Evolutionary conservation across 441 rosid genomes (phyloP), one percentile per base, ranked within the genome.

Genomic region (Adansonia grandidieri): DNA sequence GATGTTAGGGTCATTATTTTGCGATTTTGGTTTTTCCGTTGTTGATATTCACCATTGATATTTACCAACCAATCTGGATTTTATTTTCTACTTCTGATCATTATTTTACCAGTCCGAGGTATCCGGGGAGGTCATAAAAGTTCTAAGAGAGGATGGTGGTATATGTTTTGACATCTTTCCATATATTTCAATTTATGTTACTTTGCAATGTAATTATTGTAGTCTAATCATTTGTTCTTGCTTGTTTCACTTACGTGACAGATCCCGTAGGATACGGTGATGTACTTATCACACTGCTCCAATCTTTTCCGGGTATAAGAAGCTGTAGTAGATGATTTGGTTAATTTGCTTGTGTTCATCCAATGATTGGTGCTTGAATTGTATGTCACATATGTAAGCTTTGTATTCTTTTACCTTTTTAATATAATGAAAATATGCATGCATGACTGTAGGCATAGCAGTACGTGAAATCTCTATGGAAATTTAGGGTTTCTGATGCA

Each of bases 231-330:
- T 20, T 47, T 50, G 3, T 75, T 4, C 53, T 69, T 9, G 53
- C 74, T 44, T 48, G 2, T 54, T 1, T 74, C 37, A 32, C 83
- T 77, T 5, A 51, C 71, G 60, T 2, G 78, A 78, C 92, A 93
- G 98, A 91, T 77, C 91, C 95, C 5, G 92, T 93, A n/a, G 97
- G 97, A 77, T 95, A 89, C 42, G 89, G 89, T 11, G 98, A 93
- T 78, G 89, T 94, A 50, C 97, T 93, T 61, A 83, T 91, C 20
- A 85, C 90, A 20, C 80, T 93, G 77, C 93, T 93, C 64, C 97
- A 93, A 13, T 91, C 95, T 5, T 90, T 93, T 81, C 94, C 94
- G 20, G 95, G 92, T 73, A 93, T 94, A 82, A 93, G 91, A 88
- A 85, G 88, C 92, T 93, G 69, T 86, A 81, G 74, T 88, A 88